Evolutionary conservation across 1,139 yeast species (phyloP).

Genomic region (Taphrina confusa): DNA sequence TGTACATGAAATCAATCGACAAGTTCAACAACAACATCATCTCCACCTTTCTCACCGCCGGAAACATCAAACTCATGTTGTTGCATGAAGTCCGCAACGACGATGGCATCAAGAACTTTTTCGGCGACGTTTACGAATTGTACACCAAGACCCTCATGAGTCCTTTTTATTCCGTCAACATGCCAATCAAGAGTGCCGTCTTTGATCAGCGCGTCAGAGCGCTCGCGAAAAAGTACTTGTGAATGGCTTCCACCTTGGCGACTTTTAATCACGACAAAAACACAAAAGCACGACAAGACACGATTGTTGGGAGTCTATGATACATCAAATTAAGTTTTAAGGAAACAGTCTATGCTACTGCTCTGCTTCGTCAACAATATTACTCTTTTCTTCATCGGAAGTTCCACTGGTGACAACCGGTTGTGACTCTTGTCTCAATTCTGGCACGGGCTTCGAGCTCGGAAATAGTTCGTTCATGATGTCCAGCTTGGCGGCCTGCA

Average conservation of each 20-base stretch:
- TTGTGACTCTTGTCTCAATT: background rate
- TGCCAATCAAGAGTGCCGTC: slow-evolving; percentile 68
- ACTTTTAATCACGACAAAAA: background rate
- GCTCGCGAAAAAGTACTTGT: slow-evolving; percentile 75
- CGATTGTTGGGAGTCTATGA: background rate
- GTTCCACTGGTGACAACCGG: background rate
- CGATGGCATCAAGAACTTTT: slow-evolving; percentile 77
- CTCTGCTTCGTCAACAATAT: background rate
- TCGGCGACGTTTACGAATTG: slow-evolving; percentile 79
- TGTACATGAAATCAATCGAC: slow-evolving; percentile 74
- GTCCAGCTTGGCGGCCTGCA: slow-evolving; percentile 6
- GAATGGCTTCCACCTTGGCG: slow-evolving; percentile 32
- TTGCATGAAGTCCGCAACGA: slow-evolving; percentile 70
- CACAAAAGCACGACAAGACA: background rate
- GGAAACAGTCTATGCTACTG: background rate
- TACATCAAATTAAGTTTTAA: background rate
- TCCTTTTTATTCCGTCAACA: slow-evolving; percentile 80
- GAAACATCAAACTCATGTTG: slow-evolving; percentile 69
- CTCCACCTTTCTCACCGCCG: slow-evolving; percentile 79
- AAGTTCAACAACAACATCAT: slow-evolving; percentile 78
- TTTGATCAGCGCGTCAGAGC: slow-evolving; percentile 75
- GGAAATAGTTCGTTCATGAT: slow-evolving; percentile 9
- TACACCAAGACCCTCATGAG: slow-evolving; percentile 82
- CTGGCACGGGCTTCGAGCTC: background rate
- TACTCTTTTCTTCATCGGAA: background rate